Conservation (phyloP, 495 filamentous ascomycete species). For the Penicillium cinerascens region DNA sequence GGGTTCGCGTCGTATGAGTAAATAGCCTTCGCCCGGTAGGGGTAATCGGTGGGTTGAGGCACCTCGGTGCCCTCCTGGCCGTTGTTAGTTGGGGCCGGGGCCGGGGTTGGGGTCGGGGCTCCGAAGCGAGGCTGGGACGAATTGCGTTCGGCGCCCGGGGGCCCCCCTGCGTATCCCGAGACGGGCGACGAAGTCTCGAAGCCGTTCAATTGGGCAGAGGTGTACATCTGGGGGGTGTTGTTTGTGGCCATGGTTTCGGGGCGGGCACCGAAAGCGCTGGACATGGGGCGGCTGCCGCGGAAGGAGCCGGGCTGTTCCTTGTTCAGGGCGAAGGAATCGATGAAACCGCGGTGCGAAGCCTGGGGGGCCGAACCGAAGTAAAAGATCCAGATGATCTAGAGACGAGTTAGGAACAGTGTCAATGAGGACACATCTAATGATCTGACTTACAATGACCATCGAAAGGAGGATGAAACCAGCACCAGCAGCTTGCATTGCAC, state of each 20-base stretch:
- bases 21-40: conserved; percentile 95
- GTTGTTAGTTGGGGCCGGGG: conserved; percentile 12
- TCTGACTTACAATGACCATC: conserved; percentile 76
- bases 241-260: conserved; percentile 79
- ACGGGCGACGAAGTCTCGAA: conserved; percentile 96
- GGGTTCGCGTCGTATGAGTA: conserved; percentile 98
- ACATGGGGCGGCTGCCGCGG: conserved; percentile 57
- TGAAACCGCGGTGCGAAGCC: conserved; percentile 81
- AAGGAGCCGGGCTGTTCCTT: conserved; percentile 71
- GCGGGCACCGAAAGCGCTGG: conserved; percentile 50
- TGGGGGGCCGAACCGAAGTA: conserved; percentile 94
- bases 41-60: conserved; percentile 84
- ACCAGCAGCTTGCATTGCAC: conserved; percentile 77
- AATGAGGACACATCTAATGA: neutral
- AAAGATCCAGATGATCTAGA: conserved; percentile 96
- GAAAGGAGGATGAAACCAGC: conserved; percentile 95
- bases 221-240: conserved; percentile 92
- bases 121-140: conserved; percentile 58
- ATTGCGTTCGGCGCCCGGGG: conserved; percentile 55
- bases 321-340: conserved; percentile 93
- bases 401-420: conserved; percentile 4
- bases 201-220: conserved; percentile 86
- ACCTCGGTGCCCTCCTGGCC: conserved; percentile 55
- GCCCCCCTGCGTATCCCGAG: conserved; percentile 67
- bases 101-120: conserved; percentile 30